A percentile compares a stretch with the other conserved stretches of the same genome.
Conservation (phyloP, 1,139 yeast species). For the Kluyveromyces sp. region DNA sequence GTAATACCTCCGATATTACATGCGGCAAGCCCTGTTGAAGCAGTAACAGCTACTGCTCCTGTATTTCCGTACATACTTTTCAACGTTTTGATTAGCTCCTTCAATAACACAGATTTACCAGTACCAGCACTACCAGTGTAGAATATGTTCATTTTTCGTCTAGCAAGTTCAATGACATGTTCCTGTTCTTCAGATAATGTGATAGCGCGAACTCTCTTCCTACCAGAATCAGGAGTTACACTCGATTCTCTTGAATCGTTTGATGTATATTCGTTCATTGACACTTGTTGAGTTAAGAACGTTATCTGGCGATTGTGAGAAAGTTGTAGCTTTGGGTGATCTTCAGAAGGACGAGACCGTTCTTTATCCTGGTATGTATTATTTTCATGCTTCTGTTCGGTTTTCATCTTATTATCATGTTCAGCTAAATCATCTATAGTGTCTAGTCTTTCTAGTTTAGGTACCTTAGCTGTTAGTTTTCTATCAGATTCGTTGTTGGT, state of each 20-base stretch:
- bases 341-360: not conserved
- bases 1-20: constrained; percentile 87
- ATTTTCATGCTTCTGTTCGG: not conserved
- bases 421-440: not conserved
- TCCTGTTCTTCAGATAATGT: constrained; percentile 63
- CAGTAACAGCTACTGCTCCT: constrained; percentile 71
- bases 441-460: not conserved
- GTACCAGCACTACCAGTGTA: constrained; percentile 97
- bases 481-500: not conserved
- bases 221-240: constrained; percentile 13
- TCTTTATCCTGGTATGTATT: not conserved
- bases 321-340: constrained; percentile 16
- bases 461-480: not conserved
- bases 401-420: not conserved
- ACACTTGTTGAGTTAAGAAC: constrained; percentile 8
- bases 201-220: constrained; percentile 31
- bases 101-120: constrained; percentile 76
- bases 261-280: constrained; percentile 6
- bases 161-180: constrained; percentile 57
- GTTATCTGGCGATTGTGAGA: constrained; percentile 12
- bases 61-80: constrained; percentile 36
- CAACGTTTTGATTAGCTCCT: constrained; percentile 59
- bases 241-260: constrained; percentile 13
- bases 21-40: constrained; percentile 90
- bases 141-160: constrained; percentile 56